Evolutionary conservation across 2,329 filamentous ascomycete species (phyloP), one percentile per base, ranked within the genome.

Genomic region (Chrysosphaeria jannelii): DNA sequence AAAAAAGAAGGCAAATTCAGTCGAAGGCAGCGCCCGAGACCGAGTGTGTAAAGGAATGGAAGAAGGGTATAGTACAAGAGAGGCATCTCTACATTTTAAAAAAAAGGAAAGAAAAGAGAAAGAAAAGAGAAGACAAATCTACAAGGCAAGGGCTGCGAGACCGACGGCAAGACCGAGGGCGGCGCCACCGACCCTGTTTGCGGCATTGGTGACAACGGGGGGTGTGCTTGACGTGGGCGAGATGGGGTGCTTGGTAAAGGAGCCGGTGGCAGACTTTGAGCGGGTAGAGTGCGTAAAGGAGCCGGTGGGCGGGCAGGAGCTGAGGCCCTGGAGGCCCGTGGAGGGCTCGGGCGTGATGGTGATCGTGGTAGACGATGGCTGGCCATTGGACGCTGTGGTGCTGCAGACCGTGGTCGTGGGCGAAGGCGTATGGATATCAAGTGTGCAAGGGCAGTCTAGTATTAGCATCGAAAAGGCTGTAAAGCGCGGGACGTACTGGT

Each of bases 361-460:
- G 16, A 27, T 14, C 13, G 20, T 11, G 3, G 19, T 21, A 21
- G 3, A 19, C 13, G 25, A 24, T 11, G 20, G 13, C 25, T 27
- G 25, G 19, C 14, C 13, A 22, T 13, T 25, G 21, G 27, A 21
- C n/a, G 21, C n/a, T n/a, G 20, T 21, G 18, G 5, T 10, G 16
- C 18, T 10, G 15, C 22, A 16, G 14, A 22, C 18, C 14, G 29
- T 24, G 23, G 20, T 20, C 18, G 17, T 13, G 10, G 23, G 16
- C 5, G 27, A 19, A 10, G 25, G 28, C 6, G 16, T 25, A 19
- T 19, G 23, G 20, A 13, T 20, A 17, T 23, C 17, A 7, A 31
- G 22, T 6, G 31, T 33, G 31, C 31, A 33, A 14, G 31, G 31
- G 31, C 31, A 33, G 30, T 33, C 24, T 24, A 19, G 10, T 8